phyloP scores from a whole-genome alignment of 2,329 filamentous ascomycete genomes.

The Scolecobasidium constrictum region DNA sequence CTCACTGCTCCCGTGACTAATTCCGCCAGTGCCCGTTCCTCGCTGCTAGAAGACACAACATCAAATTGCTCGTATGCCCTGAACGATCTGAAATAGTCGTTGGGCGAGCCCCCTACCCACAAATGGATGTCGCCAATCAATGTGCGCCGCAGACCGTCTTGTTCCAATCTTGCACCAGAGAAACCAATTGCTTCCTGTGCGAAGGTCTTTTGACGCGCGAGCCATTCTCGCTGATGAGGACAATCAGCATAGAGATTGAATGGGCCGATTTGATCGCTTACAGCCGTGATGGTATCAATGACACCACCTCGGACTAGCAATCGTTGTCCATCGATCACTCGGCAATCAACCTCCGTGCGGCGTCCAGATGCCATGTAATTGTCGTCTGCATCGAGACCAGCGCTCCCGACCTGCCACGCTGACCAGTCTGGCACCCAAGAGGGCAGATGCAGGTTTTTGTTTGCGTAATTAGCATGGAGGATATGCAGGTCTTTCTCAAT shows the following conservation, averaged over 20 bases:
- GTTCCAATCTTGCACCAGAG: not conserved
- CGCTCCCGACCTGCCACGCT: not conserved
- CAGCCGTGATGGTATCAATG: not conserved
- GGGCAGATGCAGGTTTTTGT: not conserved
- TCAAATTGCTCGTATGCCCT: not conserved
- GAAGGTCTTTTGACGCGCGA: no score
- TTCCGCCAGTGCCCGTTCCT: not conserved
- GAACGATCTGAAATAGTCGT: not conserved
- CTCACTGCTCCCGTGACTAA: not conserved
- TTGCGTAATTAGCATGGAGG: not conserved
- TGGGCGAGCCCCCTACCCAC: not conserved
- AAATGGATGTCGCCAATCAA: not conserved
- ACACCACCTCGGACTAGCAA: not conserved
- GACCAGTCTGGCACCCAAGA: slow-evolving; percentile 5
- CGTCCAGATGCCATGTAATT: not conserved
- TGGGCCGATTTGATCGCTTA: slow-evolving; percentile 1
- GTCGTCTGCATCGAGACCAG: no score
- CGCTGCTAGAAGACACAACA: not conserved
- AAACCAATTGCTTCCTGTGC: no score
- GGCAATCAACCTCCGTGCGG: not conserved
- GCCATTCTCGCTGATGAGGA: no score
- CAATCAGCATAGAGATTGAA: not conserved
- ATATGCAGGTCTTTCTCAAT: not conserved
- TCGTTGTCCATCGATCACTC: not conserved
- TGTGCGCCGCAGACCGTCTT: not conserved